phyloP scores from a whole-genome alignment of 192 early-diverging fungal genomes.

The Irineochytrium annulatum region DNA sequence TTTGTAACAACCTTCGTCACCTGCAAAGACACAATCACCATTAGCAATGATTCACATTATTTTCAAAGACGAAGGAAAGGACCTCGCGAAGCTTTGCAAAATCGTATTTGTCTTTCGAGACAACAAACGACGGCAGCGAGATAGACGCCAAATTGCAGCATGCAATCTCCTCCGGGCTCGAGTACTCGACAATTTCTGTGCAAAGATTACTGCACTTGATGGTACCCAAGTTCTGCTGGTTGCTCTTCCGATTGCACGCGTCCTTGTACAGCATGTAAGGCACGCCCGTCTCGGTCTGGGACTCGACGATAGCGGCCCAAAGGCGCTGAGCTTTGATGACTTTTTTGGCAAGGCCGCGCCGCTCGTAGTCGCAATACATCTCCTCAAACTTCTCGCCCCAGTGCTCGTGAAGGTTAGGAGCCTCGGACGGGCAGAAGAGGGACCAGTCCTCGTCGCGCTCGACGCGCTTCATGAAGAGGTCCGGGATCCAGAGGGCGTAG shows the following conservation, averaged over 20 bases:
- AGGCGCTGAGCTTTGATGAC: slow-evolving; percentile 96
- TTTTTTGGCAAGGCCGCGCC: slow-evolving; percentile 76
- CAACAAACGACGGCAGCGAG: slow-evolving; percentile 83
- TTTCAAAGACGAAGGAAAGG: background rate
- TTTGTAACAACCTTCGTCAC: slow-evolving; percentile 83
- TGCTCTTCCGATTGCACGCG: slow-evolving; percentile 98
- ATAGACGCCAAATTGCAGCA: slow-evolving; percentile 97
- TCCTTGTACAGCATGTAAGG: slow-evolving; percentile 99
- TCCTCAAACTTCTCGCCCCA: slow-evolving; percentile 93
- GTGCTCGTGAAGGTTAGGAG: slow-evolving; percentile 81
- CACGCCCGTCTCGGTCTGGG: slow-evolving; percentile 95
- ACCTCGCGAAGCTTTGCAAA: slow-evolving; percentile 77
- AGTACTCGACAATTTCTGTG: slow-evolving; percentile 98
- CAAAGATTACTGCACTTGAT: slow-evolving; percentile 99
- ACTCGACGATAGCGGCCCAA: slow-evolving; percentile 93
- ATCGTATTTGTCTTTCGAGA: slow-evolving; percentile 64
- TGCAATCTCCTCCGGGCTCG: slow-evolving; percentile 90
- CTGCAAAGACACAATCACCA: slow-evolving; percentile 12
- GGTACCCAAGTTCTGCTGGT: slow-evolving; percentile 98
- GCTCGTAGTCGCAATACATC: slow-evolving; percentile 82
- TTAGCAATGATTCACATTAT: background rate
- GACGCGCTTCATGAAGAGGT: slow-evolving; percentile 98
- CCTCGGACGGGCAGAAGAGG: slow-evolving; percentile 93
- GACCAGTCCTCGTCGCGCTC: slow-evolving; percentile 90
- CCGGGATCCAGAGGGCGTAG: slow-evolving; percentile 95